Evolutionary conservation across 352 stramenopile species (phyloP).

Genomic region (Pythium biforme): DNA sequence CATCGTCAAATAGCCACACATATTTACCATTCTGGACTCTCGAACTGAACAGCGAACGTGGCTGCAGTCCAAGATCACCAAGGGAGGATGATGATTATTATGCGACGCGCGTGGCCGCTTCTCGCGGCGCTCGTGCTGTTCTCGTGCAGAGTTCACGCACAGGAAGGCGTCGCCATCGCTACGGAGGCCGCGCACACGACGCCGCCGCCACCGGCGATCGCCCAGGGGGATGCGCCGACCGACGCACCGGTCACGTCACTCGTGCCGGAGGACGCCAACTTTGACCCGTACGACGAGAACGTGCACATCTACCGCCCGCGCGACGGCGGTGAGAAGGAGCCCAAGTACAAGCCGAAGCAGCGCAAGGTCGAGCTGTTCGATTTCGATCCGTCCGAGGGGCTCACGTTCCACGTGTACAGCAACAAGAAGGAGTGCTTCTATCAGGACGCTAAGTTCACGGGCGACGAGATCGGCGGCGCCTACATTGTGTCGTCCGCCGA

Average conservation of each 20-base stretch:
- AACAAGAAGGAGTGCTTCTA: slow-evolving; percentile 58
- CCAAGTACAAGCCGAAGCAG: slow-evolving; percentile 38
- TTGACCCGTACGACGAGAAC: slow-evolving; percentile 52
- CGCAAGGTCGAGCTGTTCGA: slow-evolving; percentile 65
- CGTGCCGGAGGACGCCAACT: slow-evolving; percentile 51
- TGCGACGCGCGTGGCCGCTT: slow-evolving; percentile 8
- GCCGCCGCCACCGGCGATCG: slow-evolving; percentile 1
- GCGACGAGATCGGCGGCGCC: slow-evolving; percentile 57
- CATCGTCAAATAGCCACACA: background rate
- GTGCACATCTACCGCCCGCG: slow-evolving; percentile 16
- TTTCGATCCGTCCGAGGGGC: slow-evolving; percentile 78
- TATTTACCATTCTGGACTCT: background rate
- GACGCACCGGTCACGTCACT: slow-evolving; percentile 5
- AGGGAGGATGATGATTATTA: slow-evolving; percentile 4
- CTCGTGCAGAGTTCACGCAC: background rate
- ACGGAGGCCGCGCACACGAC: slow-evolving; percentile 1
- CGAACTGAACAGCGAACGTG: slow-evolving; percentile 3
- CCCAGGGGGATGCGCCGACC: background rate
- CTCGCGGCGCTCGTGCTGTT: background rate
- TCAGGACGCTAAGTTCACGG: slow-evolving; percentile 67
- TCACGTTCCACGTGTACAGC: slow-evolving; percentile 69
- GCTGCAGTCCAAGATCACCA: background rate
- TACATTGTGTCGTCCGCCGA: slow-evolving; percentile 75
- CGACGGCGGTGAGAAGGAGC: slow-evolving; percentile 19
- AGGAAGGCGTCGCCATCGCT: background rate